A percentile compares a stretch with the other conserved stretches of the same genome.
Evolutionary conservation across 495 filamentous ascomycete genomes (phyloP).

Genomic region (Xanthoparmelia taractica): DNA sequence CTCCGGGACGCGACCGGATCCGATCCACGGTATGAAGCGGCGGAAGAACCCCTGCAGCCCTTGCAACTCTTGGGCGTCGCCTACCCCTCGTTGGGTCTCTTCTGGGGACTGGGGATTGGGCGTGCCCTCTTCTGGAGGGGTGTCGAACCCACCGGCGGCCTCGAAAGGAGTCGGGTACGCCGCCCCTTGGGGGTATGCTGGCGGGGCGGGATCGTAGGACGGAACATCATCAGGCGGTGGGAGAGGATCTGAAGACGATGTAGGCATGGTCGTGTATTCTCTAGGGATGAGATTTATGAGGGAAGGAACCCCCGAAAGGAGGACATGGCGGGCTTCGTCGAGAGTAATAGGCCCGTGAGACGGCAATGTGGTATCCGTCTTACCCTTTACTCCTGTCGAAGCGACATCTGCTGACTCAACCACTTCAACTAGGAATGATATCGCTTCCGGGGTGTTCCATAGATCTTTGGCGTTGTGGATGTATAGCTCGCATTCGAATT

Average conservation of each 20-base stretch:
- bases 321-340: conserved; percentile 68
- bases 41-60: conserved; percentile 18
- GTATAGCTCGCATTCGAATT: conserved; percentile 71
- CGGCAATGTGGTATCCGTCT: not conserved
- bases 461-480: conserved; percentile 72
- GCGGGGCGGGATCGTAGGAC: conserved; percentile 29
- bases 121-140: conserved; percentile 12
- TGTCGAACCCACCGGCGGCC: conserved; percentile 2
- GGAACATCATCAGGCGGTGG: conserved; percentile 44
- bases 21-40: conserved; percentile 15
- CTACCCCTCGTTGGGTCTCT: not conserved
- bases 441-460: conserved; percentile 76
- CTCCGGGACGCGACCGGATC: not conserved
- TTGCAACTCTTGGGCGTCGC: conserved; percentile 12
- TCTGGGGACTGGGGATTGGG: conserved; percentile 5
- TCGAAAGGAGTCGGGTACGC: conserved; percentile 10
- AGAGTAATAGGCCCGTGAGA: conserved; percentile 46
- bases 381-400: not conserved
- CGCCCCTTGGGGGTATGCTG: not conserved
- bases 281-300: conserved; percentile 56
- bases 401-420: conserved; percentile 42
- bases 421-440: conserved; percentile 62
- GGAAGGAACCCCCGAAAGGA: conserved; percentile 62
- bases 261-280: conserved; percentile 42
- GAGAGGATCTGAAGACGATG: conserved; percentile 62